A percentile compares a stretch with the other conserved stretches of the same genome.
Conservation (phyloP, 306 rosid species). For the Glycine soja region DNA sequence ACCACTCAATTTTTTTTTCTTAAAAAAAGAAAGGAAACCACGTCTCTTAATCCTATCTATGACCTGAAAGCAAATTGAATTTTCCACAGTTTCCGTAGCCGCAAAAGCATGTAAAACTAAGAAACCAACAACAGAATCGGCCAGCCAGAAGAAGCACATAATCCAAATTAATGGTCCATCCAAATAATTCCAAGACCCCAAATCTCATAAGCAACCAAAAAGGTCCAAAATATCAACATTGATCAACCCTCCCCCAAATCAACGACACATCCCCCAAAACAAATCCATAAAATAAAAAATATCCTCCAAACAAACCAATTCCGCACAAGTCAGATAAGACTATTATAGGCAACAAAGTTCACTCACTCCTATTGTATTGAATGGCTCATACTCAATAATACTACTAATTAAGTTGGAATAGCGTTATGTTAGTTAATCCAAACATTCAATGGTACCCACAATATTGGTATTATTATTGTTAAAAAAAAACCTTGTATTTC, state of each 20-base stretch:
- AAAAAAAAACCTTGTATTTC: too few species aligned
- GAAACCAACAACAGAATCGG: conserved; percentile 33
- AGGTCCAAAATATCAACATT: conserved; percentile 40
- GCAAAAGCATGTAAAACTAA: conserved; percentile 8
- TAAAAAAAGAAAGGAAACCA: background rate
- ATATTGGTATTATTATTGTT: too few species aligned
- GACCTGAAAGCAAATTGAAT: conserved; percentile 25
- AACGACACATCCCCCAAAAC: background rate
- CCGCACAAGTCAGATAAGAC: background rate
- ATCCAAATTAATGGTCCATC: conserved; percentile 37
- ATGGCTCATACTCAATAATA: too few species aligned
- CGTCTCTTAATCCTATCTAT: background rate
- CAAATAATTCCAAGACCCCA: conserved; percentile 33
- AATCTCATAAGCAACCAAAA: conserved; percentile 28
- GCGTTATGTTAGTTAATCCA: too few species aligned
- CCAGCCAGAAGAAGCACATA: conserved; percentile 36
- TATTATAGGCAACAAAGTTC: background rate
- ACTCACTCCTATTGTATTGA: too few species aligned
- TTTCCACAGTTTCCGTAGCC: background rate
- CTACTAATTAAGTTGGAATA: too few species aligned
- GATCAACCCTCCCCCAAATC: conserved; percentile 42
- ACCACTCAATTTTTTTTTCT: too few species aligned
- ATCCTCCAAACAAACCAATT: background rate
- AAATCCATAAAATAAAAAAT: background rate
- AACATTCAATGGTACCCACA: too few species aligned